These are phyloP conservation scores for Penicillium sp. DNA, from an alignment of 2,329 filamentous ascomycete genomes.

Conservation along the genomic window DNA sequence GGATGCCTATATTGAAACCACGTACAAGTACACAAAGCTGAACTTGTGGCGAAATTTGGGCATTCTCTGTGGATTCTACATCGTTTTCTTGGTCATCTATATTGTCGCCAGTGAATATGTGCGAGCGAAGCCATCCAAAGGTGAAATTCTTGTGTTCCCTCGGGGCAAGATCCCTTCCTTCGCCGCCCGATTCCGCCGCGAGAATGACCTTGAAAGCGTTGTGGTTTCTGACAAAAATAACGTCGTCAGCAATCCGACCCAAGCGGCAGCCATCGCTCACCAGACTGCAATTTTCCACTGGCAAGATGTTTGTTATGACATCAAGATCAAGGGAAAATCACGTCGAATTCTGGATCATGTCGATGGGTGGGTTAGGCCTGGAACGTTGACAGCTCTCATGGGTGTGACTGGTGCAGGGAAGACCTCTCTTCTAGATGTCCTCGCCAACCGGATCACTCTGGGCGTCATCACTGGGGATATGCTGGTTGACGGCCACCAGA, in stretches of 20 bases:
- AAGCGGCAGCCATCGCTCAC: constrained; percentile 29
- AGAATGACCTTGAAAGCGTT: constrained; percentile 25
- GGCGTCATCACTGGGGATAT: constrained; percentile 62
- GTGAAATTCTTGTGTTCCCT: constrained; percentile 69
- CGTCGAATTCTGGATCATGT: constrained; percentile 52
- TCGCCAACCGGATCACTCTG: constrained; percentile 54
- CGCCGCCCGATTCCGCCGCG: constrained; percentile 3
- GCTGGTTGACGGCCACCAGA: constrained; percentile 56
- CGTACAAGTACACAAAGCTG: constrained; percentile 52
- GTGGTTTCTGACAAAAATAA: no score
- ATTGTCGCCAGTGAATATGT: constrained; percentile 44
- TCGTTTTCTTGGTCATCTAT: constrained; percentile 58
- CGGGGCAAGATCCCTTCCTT: constrained; percentile 44
- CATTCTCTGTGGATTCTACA: constrained; percentile 58
- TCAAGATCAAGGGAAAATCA: constrained; percentile 47
- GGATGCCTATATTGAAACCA: constrained; percentile 50
- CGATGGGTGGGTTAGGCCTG: constrained; percentile 52
- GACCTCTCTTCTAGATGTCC: constrained; percentile 54
- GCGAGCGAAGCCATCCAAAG: constrained; percentile 63
- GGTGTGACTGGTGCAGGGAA: constrained; percentile 60
- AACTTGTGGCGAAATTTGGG: constrained; percentile 66
- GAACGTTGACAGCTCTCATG: constrained; percentile 53
- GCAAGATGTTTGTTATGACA: constrained; percentile 52
- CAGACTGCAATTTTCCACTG: constrained; percentile 46
- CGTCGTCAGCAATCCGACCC: no score